Evolutionary conservation across 768 basidiomycete species (phyloP), one percentile per base, ranked within the genome.

Genomic region (Cubamyces sp.): DNA sequence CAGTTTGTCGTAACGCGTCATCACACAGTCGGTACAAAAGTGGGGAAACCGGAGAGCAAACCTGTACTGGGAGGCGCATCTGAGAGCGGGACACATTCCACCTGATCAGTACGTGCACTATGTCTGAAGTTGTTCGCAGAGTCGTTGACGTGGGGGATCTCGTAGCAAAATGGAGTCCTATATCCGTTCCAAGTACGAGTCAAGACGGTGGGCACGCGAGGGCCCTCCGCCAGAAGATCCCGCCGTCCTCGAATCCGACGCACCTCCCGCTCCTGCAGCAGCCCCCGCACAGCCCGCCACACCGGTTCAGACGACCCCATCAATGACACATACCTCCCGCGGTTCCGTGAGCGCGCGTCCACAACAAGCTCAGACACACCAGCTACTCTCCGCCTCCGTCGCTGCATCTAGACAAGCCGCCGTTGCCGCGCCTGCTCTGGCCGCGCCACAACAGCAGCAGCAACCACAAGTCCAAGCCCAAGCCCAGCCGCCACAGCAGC

Each of bases 151-250:
- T 16, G 12, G 14, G 12, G 3, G 14, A 9, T 9, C 23, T 21
- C 48, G n/a, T 71, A 96, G 96, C 74, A 98, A 98, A 84, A 95
- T 98, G 81, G 96, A 98, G 60, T 94, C 92, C 0, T 98, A 95
- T 76, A 91, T 98, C 62, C 89, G 96, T 52, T 95, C 92, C 21
- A 98, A 99, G 74, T 99, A 99, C 74, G 96, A 99, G 75, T 86
- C 90, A 2, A 82, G 84, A 25, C 81, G 96, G 60, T 99, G 96
- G 96, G 96, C 96, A 2, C 77, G 90, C 75, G 91, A 96, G n/a
- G 94, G 92, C 0, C 90, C 92, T 15, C 85, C 82, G 0, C 96
- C 96, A 0, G 70, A 76, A 0, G 92, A 98, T 74, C 96, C 96
- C 2, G 87, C 90, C 18, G 76, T 84, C 0, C 81, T 98, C 15